Evolutionary conservation across 2,329 filamentous ascomycete genomes (phyloP).

Genomic region (Botryotinia calthae): DNA sequence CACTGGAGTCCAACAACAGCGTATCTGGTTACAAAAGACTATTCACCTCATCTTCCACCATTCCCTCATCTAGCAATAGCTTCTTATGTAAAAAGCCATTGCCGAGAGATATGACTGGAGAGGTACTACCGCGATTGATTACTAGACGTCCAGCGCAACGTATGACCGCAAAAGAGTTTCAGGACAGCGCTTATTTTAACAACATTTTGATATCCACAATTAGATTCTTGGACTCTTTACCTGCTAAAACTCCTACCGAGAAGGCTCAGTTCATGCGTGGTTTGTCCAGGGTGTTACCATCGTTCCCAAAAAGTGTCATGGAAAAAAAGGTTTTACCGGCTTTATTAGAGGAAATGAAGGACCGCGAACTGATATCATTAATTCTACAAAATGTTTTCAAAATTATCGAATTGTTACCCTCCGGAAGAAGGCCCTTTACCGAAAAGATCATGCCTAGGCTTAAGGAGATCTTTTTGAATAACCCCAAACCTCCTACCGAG

Average conservation of each 20-base stretch:
- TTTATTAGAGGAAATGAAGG: conserved; percentile 89
- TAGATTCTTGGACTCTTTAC: conserved; percentile 86
- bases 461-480: conserved; percentile 75
- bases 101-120: conserved; percentile 71
- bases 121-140: conserved; percentile 81
- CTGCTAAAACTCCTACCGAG: conserved; percentile 86
- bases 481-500: conserved; percentile 56
- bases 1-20: conserved; percentile 78
- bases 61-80: conserved; percentile 78
- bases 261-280: conserved; percentile 91
- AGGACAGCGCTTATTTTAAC: conserved; percentile 94
- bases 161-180: conserved; percentile 85
- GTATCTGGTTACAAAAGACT: conserved; percentile 80
- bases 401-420: conserved; percentile 76
- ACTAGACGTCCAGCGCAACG: conserved; percentile 84
- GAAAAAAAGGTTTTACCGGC: conserved; percentile 92
- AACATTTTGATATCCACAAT: conserved; percentile 96
- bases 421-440: conserved; percentile 73
- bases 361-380: conserved; percentile 78
- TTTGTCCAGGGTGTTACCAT: conserved; percentile 79
- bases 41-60: conserved; percentile 73
- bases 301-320: conserved; percentile 89
- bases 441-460: conserved; percentile 84
- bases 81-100: conserved; percentile 78
- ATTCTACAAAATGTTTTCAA: conserved; percentile 92